Base-by-base conservation (phyloP, 2,329 filamentous ascomycete genomes). In the Microcera coccophila region DNA sequence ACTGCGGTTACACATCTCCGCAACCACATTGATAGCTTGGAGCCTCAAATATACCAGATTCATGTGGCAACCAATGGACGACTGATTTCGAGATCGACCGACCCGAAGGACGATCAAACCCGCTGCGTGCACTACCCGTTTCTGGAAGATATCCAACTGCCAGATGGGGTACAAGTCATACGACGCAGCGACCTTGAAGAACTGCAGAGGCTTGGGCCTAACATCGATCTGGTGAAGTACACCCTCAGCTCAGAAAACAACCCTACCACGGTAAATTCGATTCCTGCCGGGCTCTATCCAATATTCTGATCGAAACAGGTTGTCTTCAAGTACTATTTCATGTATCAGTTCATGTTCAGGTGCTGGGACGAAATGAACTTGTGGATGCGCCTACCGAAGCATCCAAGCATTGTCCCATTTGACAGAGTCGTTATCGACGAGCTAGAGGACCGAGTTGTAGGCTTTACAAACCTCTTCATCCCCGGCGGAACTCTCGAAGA, bases 271-370 rank as follows among this genome's bases (percentile, higher is more conserved):
- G 24, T 14, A 14, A 28, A 14, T n/a, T 28, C 9, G 24, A 28
- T 28, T 28, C 24, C 14, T 28, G 9, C 14, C 9, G 9, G 14
- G 14, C 14, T 28, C 9, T 14, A 9, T 28, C 24, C 24, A 28
- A 9, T 28, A 28, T 28, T 28, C 24, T 9, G 9, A 9, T 14
- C 9, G 24, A 9, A 9, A 28, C 24, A 28, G 24, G 24, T 14
- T 14, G 60, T 60, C 5, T 68, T 67, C 49, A 68, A 68, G 40
- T 67, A 68, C 41, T 63, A 60, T 44, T 60, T 62, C 17, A 22
- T 58, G 18, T 38, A 34, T 11, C 49, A 57, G 19, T 41, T 49
- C 29, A 17, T 52, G 11, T n/a, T 40, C 4, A 42, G 28, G 22
- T 39, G 48, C 14, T 28, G 24, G 24, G 24, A 28, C 14, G 24